Base-by-base conservation (phyloP, 805 yeast species). In the Starmerella kuoi region DNA sequence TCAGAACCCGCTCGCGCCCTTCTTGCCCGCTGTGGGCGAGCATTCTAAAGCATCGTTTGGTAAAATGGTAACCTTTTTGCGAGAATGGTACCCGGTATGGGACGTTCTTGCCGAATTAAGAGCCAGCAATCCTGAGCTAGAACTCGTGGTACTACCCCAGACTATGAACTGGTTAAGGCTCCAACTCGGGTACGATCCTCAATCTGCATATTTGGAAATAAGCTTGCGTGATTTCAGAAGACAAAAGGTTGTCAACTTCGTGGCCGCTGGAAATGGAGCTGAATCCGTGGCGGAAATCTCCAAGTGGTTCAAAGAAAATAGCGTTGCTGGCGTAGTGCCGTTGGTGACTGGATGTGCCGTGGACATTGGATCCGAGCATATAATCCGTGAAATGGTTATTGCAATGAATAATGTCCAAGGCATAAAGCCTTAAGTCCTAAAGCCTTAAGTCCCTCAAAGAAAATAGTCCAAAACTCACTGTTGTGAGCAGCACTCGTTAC, bases 111-210 rank as follows among this genome's bases (percentile, higher is more conserved):
- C 38, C 18, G 18, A 24, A 6, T 19, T 48, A 21, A 25, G 26
- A 9, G 20, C 5, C 20, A 38, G 19, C 15, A 21, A 12, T 20
- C 44, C 40, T 5, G 28, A 28, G 11, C 30, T 40, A 11, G 12
- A 37, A 20, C 36, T 49, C 2, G 41, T 50, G 11, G 48, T 57
- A 4, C 41, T 58, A 8, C 54, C 61, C 4, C 60, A 54, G 22
- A 45, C 54, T 21, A 51, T 54, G 28, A 43, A 42, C 26, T 12
- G 21, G 19, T 2, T 48, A 12, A 37, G 52, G 14, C 26, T 48
- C 9, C 46, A 40, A 23, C n/a, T 31, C 2, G 52, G 48, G 6
- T 31, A 22, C 8, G 42, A 38, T 19, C 35, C 44, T 4, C 49
- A 42, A 6, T 28, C 39, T 8, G 45, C 51, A 18, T 44, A 40